Conservation (phyloP, 345 rosid genomes). For the Brassica juncea region DNA sequence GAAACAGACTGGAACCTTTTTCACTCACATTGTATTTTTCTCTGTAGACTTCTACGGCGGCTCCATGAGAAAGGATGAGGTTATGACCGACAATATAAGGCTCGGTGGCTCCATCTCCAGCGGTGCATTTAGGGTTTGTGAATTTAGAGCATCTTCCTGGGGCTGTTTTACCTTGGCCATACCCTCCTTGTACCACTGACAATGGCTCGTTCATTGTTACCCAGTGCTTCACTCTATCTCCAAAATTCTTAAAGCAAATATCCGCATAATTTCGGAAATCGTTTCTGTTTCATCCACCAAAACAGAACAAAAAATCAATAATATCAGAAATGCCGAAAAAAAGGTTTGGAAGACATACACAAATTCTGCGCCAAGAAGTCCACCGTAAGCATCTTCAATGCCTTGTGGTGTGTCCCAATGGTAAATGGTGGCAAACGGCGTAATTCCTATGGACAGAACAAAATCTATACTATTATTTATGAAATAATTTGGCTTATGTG, state of each 20-base stretch:
- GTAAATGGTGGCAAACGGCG: neutral
- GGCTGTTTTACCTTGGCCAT: neutral
- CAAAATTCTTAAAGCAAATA: neutral
- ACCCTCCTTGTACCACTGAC: neutral
- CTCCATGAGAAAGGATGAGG: neutral
- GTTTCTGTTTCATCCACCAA: neutral
- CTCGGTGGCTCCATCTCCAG: neutral
- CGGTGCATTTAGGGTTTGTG: neutral
- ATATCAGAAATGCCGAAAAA: neutral
- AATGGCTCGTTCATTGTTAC: neutral
- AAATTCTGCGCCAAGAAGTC: neutral
- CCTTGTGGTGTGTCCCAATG: neutral
- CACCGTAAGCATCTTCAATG: neutral
- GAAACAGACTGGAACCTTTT: neutral
- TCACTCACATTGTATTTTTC: neutral
- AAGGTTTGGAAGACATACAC: neutral
- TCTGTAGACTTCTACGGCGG: neutral
- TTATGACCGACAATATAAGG: neutral
- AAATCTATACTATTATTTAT: neutral
- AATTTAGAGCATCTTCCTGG: constrained; percentile 3
- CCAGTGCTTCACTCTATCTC: neutral
- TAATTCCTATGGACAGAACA: constrained; percentile 28
- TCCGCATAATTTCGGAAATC: neutral
- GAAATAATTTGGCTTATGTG: too few relatives aligned
- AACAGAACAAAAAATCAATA: neutral